Base-by-base conservation (phyloP, 2,329 filamentous ascomycete genomes). In the Aspergillus sp. region DNA sequence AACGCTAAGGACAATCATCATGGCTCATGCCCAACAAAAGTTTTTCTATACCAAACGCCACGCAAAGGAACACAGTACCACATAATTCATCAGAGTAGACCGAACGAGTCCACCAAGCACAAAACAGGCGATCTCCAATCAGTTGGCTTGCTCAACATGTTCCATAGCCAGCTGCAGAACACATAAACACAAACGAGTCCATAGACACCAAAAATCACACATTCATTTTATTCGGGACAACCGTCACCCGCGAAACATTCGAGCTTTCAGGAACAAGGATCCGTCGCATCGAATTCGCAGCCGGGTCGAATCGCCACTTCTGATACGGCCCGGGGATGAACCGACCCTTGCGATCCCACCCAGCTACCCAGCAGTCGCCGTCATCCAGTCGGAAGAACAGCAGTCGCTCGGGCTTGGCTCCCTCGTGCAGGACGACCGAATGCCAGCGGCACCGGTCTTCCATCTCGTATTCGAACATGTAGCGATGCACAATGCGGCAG, bases 321-420 rank as follows among this genome's bases (percentile, higher is more conserved):
- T 76, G 74, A 59, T 79, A 80, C 3, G 76, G 77, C 1, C 77
- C 77, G 3, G 76, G 76, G 41, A 80, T 74, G 62, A 80, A 80
- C n/a, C 67, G 70, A 49, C 76, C 77, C 38, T 77, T 64, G 19
- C 71, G 66, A 58, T 80, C 76, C 76, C 77, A 80, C 55, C 75
- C 77, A 36, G 76, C 71, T 34, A 80, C 76, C 76, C 77, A 80
- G 49, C 74, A 71, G 43, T 74, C 61, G 32, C 73, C 76, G 45
- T 80, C 75, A 51, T 80, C 78, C 23, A 80, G 71, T 11, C 68
- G 72, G 65, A 80, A 80, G 65, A 80, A 80, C 51, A 74, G 67
- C 16, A 73, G 71, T 56, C 69, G 63, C 47, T 74, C 65, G 9
- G 66, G 64, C 50, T 69, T 71, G 48, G 69, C 70, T 36, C 70